Base-by-base conservation (phyloP, 2,329 filamentous ascomycete species). In the Mycogone perniciosa region DNA sequence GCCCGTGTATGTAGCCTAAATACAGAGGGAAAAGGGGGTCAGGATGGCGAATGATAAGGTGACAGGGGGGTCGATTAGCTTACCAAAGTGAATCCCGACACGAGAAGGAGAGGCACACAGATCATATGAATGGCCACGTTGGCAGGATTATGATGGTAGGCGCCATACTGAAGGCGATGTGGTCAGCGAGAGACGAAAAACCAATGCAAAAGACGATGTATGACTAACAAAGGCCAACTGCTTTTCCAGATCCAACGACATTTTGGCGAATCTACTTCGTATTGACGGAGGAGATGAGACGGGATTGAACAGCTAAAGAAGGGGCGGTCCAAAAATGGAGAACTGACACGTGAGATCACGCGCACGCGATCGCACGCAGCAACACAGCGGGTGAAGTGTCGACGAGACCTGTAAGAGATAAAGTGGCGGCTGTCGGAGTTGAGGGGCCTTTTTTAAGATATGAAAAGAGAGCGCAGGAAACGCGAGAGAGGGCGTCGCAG, bases 41-140 rank as follows among this genome's bases (percentile, higher is more conserved):
- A 54, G 53, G 31, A 44, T 35, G 46, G 30, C 4, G 39, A n/a
- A 29, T 40, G 11, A 40, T 20, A 40, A 35, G 30, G 10, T 10
- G 6, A 27, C 30, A 31, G 11, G 20, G 31, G 13, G 13, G 26
- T 10, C 26, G 26, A 31, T 10, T 29, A 31, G 65, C 82, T 58
- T 79, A 91, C 88, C 64, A 92, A 75, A 53, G 85, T 74, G 62
- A 92, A 84, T 37, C 74, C 79, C 2, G 86, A 84, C 63, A 88
- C 76, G 48, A 92, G 70, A 52, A 93, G 86, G 49, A 87, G 68
- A 41, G 88, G 88, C 51, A 93, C 88, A 65, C 86, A 92, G 53
- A 82, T 73, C 72, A 90, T 85, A 67, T 93, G 88, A 63, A 93
- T 91, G 58, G 76, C 76, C 53, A 91, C 72, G 66, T 93, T 93